A percentile compares a stretch with the other conserved stretches of the same genome.
These are phyloP conservation scores for Xylaria sp. DNA, from an alignment of 2,329 filamentous ascomycete genomes.

Conservation along the genomic window DNA sequence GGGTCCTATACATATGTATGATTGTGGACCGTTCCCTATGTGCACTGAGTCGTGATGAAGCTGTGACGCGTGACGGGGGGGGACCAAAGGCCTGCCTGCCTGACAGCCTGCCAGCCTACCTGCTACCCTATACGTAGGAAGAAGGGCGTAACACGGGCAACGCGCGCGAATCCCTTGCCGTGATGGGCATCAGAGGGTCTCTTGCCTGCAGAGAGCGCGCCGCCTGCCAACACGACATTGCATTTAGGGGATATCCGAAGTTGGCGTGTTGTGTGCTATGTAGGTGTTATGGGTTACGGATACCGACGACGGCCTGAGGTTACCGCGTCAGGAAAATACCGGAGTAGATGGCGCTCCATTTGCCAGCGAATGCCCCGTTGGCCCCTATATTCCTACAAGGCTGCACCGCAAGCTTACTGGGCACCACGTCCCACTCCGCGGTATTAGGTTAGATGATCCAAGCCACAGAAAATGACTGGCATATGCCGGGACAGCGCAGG, in stretches of 20 bases:
- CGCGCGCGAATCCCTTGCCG: no score
- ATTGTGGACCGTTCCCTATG: background rate
- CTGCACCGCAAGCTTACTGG: background rate
- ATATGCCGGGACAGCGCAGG: constrained; percentile 22
- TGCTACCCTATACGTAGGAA: no score
- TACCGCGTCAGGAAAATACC: background rate
- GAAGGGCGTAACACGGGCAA: no score
- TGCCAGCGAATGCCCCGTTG: background rate
- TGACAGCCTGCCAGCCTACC: no score
- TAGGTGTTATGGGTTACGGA: no score
- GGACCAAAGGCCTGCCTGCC: no score
- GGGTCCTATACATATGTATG: no score
- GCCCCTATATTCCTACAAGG: background rate
- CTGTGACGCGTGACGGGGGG: no score
- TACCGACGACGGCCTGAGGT: background rate
- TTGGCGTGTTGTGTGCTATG: background rate
- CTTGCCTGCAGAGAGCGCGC: background rate
- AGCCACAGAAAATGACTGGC: constrained; percentile 27
- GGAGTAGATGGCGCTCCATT: no score
- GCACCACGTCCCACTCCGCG: no score
- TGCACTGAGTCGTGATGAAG: no score
- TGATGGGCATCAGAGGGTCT: background rate
- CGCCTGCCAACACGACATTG: background rate
- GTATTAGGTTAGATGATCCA: constrained; percentile 21
- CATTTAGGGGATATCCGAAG: background rate